phyloP scores from a whole-genome alignment of 768 basidiomycete species.

The Pleurotus citrinopileatus region DNA sequence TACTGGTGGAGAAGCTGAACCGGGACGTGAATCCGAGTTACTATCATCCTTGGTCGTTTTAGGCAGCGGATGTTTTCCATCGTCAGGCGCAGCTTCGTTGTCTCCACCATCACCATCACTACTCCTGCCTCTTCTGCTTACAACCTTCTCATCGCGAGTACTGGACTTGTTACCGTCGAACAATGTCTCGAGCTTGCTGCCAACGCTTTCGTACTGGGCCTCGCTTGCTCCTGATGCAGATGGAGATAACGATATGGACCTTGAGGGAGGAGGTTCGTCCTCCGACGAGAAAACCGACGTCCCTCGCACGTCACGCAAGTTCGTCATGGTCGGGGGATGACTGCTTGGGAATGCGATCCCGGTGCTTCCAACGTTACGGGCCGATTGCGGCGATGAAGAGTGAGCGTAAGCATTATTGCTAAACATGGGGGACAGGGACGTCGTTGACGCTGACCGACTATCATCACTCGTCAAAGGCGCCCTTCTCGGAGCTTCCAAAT shows the following conservation, averaged over 20 bases:
- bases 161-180: neutral
- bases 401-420: neutral
- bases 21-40: slow-evolving; percentile 4
- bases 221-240: slow-evolving; percentile 9
- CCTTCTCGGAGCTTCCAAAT: neutral
- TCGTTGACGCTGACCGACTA: slow-evolving; percentile 6
- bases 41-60: neutral
- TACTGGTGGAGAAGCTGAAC: slow-evolving; percentile 6
- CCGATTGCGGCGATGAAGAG: neutral
- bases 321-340: slow-evolving; percentile 3
- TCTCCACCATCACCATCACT: neutral
- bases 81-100: neutral
- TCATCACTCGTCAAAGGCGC: neutral
- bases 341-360: neutral
- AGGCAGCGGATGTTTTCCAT: neutral
- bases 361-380: neutral
- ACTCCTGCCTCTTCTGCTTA: neutral
- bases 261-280: slow-evolving; percentile 25
- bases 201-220: slow-evolving; percentile 20
- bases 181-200: slow-evolving; percentile 22
- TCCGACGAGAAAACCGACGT: slow-evolving; percentile 19
- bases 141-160: neutral
- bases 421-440: slow-evolving; percentile 6
- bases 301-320: slow-evolving; percentile 1
- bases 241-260: slow-evolving; percentile 22